A percentile compares a stretch with the other conserved stretches of the same genome.
These are phyloP conservation scores for Fennellomyces sp. DNA, from an alignment of 371 early-diverging fungal genomes.

Conservation along the genomic window DNA sequence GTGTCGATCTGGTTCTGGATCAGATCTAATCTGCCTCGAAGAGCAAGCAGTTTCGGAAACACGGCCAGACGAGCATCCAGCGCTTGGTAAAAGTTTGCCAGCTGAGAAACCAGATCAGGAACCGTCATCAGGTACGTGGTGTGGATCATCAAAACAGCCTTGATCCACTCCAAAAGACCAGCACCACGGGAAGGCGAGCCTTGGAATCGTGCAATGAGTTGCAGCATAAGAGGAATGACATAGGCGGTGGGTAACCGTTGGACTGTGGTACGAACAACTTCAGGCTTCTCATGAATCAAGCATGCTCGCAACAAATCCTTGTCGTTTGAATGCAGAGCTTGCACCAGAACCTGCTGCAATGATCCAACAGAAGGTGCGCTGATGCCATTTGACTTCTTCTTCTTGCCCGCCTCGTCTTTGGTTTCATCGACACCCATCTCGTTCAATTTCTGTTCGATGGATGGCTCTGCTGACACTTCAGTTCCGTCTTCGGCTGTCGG, in stretches of 20 bases:
- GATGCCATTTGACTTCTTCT: conserved; percentile 19
- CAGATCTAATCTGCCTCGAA: conserved; percentile 81
- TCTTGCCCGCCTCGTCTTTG: conserved; percentile 15
- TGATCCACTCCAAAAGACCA: conserved; percentile 75
- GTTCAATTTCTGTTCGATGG: conserved; percentile 8
- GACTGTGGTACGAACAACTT: conserved; percentile 71
- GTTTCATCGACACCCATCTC: conserved; percentile 33
- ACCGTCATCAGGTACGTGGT: conserved; percentile 73
- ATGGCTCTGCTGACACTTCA: conserved; percentile 8
- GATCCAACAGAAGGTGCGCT: conserved; percentile 56
- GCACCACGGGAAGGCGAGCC: conserved; percentile 68
- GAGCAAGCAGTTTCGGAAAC: conserved; percentile 64
- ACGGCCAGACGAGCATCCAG: conserved; percentile 65
- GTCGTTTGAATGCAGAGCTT: conserved; percentile 81
- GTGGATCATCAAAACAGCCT: conserved; percentile 70
- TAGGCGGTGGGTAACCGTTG: conserved; percentile 69
- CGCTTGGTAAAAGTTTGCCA: conserved; percentile 73
- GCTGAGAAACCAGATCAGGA: conserved; percentile 65
- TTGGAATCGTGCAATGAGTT: conserved; percentile 68
- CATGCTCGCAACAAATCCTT: conserved; percentile 66
- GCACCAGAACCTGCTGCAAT: conserved; percentile 72
- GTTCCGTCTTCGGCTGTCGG: conserved; percentile 13
- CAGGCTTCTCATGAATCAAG: conserved; percentile 61
- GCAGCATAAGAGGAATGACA: conserved; percentile 74
- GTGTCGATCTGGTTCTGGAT: conserved; percentile 72